phyloP scores from a whole-genome alignment of 129 eudicot species.

The Centaurea solstitialis region DNA sequence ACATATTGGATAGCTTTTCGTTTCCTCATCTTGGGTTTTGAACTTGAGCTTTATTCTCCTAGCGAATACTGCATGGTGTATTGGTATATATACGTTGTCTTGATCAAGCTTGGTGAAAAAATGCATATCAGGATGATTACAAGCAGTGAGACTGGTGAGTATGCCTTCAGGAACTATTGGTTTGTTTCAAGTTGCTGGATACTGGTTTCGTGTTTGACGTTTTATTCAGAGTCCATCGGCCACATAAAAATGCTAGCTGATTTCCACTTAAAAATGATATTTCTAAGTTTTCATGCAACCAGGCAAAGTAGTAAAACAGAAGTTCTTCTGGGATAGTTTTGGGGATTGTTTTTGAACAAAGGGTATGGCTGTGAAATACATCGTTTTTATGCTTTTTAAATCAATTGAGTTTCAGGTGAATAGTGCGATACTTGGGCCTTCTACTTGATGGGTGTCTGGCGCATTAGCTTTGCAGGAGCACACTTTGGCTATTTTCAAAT shows the following conservation, averaged over 20 bases:
- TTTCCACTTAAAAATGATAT: neutral
- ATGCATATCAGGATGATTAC: constrained; percentile 66
- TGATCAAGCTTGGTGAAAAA: constrained; percentile 91
- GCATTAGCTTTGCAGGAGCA: too few relatives aligned
- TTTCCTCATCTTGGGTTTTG: constrained; percentile 84
- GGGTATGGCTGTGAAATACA: too few relatives aligned
- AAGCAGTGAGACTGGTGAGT: constrained; percentile 63
- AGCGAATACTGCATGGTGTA: constrained; percentile 97
- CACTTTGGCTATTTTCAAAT: too few relatives aligned
- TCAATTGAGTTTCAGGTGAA: too few relatives aligned
- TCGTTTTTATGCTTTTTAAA: too few relatives aligned
- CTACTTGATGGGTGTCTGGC: too few relatives aligned
- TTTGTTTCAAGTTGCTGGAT: neutral
- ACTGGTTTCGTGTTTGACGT: neutral
- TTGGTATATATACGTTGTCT: constrained; percentile 82
- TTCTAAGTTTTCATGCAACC: too few relatives aligned
- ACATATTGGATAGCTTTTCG: constrained; percentile 96
- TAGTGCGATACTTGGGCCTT: too few relatives aligned
- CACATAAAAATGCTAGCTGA: neutral
- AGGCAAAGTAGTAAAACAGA: too few relatives aligned
- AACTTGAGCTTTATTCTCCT: constrained; percentile 86
- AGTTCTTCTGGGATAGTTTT: too few relatives aligned
- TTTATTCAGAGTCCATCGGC: neutral
- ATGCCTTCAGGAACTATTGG: neutral
- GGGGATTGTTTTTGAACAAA: too few relatives aligned